Evolutionary conservation across 1,139 yeast genomes (phyloP), one percentile per base, ranked within the genome.

Genomic region (Nakaseomyces kungkrabaensis): DNA sequence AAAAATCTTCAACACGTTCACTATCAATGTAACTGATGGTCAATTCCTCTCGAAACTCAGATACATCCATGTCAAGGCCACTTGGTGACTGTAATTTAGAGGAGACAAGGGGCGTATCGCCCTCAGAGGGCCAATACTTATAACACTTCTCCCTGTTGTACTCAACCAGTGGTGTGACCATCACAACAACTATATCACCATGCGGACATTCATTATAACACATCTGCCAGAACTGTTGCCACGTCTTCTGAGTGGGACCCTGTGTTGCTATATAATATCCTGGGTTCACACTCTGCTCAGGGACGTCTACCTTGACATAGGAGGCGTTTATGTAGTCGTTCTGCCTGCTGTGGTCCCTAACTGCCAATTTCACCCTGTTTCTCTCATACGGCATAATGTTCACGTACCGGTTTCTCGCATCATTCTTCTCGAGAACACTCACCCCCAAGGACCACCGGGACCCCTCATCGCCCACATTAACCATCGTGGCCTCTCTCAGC

Each of bases 211-310:
- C 74, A 47, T 74, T 70, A 55, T 73, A 77, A 38, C 85, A 79
- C 96, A 88, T 88, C 51, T 82, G 81, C 98, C 96, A 90, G 63
- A 87, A 88, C 60, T 85, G 90, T 37, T 70, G 74, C 49, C 73
- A 70, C 0, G 97, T 89, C 10, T 61, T 51, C 3, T 63, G 62
- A 4, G 81, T 71, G 0, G 98, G 97, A 0, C 97, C 90, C 61
- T 82, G 87, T 1, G 82, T 72, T 1, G 85, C 83, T 44, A 82
- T 77, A 55, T 77, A 79, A 37, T 60, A 54, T 1, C 59, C 58
- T 32, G 59, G 58, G 50, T 58, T 43, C 50, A 49, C 52, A 45
- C 55, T 59, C 49, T 59, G 59, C 26, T 57, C 54, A 22, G 59
- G 53, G 32, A 58, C 54, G 25, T 59, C 56, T 5, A 72, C 56